phyloP scores from a whole-genome alignment of 2,329 filamentous ascomycete genomes.

The Macrophomina tecta region DNA sequence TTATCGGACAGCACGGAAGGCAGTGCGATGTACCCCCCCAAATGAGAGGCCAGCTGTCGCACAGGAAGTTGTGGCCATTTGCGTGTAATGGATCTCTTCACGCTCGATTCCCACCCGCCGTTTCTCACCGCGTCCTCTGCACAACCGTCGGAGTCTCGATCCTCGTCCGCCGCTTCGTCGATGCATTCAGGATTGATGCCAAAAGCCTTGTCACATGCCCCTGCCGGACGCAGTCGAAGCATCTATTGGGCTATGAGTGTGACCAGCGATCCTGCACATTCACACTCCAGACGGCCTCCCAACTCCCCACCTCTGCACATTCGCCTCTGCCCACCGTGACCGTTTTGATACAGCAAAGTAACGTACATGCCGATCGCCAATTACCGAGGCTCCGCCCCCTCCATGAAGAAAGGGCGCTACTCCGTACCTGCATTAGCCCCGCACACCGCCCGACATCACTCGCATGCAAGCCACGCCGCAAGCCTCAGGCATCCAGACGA shows the following conservation, averaged over 20 bases:
- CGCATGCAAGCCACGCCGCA: not conserved
- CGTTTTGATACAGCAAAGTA: not conserved
- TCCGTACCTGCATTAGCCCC: constrained; percentile 4
- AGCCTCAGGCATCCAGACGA: not conserved
- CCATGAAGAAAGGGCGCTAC: not conserved
- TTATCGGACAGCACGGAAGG: not conserved
- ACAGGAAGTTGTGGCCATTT: too few species aligned
- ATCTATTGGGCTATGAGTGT: too few species aligned
- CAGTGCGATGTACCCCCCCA: not conserved
- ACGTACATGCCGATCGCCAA: not conserved
- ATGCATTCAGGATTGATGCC: too few species aligned
- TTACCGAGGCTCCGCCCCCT: not conserved
- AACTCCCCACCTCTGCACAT: too few species aligned
- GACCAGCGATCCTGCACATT: too few species aligned
- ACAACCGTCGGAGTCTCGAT: not conserved
- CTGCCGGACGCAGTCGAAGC: too few species aligned
- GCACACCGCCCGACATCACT: not conserved
- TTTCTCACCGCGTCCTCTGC: not conserved
- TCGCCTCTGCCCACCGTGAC: too few species aligned
- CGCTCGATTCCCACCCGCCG: not conserved
- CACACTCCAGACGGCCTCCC: too few species aligned
- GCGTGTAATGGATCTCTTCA: not conserved
- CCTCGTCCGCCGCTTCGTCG: not conserved
- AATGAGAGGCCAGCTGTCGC: too few species aligned
- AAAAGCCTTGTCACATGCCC: too few species aligned